phyloP scores from a whole-genome alignment of 179 eudicot genomes.

The Patellifolia procumbens region DNA sequence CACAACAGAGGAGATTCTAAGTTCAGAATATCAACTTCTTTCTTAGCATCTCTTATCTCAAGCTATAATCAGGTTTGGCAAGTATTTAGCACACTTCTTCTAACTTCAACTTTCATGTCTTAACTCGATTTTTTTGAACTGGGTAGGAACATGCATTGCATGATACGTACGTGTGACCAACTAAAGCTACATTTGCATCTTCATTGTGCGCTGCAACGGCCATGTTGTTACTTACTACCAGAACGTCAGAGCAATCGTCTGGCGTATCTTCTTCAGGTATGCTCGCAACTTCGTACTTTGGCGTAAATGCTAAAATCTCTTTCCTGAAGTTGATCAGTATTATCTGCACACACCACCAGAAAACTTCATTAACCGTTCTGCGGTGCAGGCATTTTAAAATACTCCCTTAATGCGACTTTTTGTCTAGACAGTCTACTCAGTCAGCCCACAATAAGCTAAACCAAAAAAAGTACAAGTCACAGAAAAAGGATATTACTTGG shows the following conservation, averaged over 20 bases:
- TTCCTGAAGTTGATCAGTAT: constrained; percentile 84
- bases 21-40: background rate
- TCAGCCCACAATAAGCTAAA: too few relatives aligned
- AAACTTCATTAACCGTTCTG: background rate
- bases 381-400: background rate
- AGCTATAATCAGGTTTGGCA: background rate
- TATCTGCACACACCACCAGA: constrained; percentile 37
- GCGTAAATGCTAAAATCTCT: constrained; percentile 74
- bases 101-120: background rate
- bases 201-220: constrained; percentile 88
- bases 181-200: constrained; percentile 82
- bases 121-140: background rate
- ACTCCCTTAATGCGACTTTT: background rate
- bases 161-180: constrained; percentile 86
- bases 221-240: constrained; percentile 57
- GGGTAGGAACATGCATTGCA: background rate
- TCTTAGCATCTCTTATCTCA: background rate
- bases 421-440: too few relatives aligned
- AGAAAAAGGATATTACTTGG: too few relatives aligned
- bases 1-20: background rate
- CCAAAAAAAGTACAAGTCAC: too few relatives aligned
- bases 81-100: background rate
- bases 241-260: constrained; percentile 83
- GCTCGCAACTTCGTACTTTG: constrained; percentile 32
- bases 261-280: constrained; percentile 40